Percentiles rank a stretch among this genome's conserved stretches.
These are phyloP conservation scores for Elsinoe batatas DNA, from an alignment of 2,329 filamentous ascomycete species.

Conservation along the genomic window DNA sequence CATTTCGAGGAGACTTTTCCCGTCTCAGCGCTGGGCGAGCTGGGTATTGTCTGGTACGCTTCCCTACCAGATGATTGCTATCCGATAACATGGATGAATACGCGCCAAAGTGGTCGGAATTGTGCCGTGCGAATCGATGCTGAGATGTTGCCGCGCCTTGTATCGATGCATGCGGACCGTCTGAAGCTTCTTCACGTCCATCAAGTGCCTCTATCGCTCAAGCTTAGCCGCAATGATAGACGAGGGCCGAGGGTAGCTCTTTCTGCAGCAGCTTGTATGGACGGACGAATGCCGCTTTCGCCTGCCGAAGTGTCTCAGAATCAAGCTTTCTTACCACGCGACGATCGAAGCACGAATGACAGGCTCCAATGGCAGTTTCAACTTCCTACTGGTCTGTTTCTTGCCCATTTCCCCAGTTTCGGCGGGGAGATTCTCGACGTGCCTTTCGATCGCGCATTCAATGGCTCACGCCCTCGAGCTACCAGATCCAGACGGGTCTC, in stretches of 20 bases:
- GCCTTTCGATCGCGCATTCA: not conserved
- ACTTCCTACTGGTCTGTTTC: not conserved
- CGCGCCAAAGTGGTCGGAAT: too few relatives aligned
- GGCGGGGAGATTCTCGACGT: not conserved
- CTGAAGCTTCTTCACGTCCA: not conserved
- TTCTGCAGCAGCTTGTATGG: not conserved
- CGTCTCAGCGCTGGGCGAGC: not conserved
- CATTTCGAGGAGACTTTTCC: not conserved
- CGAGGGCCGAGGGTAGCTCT: conserved; percentile 1
- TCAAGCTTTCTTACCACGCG: conserved; percentile 5
- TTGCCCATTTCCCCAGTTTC: not conserved
- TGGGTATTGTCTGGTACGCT: not conserved
- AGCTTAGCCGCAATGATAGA: not conserved
- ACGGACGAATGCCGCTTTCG: not conserved
- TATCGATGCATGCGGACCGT: not conserved
- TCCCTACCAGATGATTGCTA: not conserved
- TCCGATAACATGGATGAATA: not conserved
- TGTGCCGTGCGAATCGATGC: not conserved
- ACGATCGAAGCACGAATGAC: conserved; percentile 5
- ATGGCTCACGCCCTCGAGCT: not conserved
- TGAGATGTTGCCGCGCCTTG: not conserved
- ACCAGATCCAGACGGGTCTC: not conserved
- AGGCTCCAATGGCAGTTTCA: not conserved
- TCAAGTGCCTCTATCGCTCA: too few relatives aligned
- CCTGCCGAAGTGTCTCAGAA: not conserved